Base-by-base conservation (phyloP, 192 early-diverging fungal species). In the Coemansia sp. region DNA sequence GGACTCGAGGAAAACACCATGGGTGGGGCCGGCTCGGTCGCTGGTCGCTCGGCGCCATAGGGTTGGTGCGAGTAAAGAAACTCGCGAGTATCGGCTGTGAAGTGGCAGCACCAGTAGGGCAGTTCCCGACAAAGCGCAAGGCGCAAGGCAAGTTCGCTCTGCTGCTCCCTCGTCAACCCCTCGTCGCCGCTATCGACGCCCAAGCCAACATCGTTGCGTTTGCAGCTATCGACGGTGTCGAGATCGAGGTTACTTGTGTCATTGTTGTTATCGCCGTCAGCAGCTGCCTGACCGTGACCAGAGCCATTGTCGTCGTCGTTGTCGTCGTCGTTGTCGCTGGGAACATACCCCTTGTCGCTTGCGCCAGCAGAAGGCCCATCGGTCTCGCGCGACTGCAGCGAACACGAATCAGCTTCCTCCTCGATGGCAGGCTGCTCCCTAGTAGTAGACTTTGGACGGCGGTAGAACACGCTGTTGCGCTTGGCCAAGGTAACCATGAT, bases 401-500 rank as follows among this genome's bases (percentile, higher is more conserved):
- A 51, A 5, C 49, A 25, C 49, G 49, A 24, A 9, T 25, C 22
- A 10, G 22, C 51, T 29, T 53, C 51, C 3, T 10, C 19, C 27
- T 53, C 19, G 25, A 59, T 48, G 16, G 30, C 11, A 10, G 47
- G 42, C 24, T 56, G 48, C 36, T 28, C 24, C 3, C 36, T n/a
- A 19, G 57, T 46, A 61, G 57, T 22, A 3, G 61, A 23, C 2
- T 30, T 28, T 13, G 65, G 53, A 18, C 47, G 68, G 39, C 74
- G 74, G 46, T 61, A 67, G 45, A 76, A 76, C 13, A 76, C 29
- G 61, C 74, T 76, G 56, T 61, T 61, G 35, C 57, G 63, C 20
- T 58, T 34, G 48, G 20, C 10, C 19, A 30, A 16, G n/a, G 11
- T 57, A 28, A 11, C 6, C 24, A 53, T 53, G 1, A 53, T 53